Conservation (phyloP, 805 yeast genomes). For the Metschnikowia orientalis region DNA sequence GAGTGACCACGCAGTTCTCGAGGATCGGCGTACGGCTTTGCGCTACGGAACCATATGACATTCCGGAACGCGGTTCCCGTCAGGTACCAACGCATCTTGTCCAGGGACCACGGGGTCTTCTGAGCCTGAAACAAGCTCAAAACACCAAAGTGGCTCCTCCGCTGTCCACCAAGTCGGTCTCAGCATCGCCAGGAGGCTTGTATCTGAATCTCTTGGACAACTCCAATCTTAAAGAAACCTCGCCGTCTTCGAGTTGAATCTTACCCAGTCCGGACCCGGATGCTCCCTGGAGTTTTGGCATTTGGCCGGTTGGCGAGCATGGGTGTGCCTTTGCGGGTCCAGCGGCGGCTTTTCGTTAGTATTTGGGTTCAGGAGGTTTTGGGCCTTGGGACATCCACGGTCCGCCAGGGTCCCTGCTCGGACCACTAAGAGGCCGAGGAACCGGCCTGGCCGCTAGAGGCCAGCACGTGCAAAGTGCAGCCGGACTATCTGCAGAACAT, state of each 20-base stretch:
- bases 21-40: no score
- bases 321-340: conserved; percentile 28
- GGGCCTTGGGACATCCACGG: no score
- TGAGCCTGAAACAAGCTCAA: conserved; percentile 18
- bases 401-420: no score
- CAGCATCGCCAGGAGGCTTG: conserved; percentile 55
- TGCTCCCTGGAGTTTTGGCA: conserved; percentile 26
- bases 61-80: no score
- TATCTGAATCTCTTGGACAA: conserved; percentile 76
- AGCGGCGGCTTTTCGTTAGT: conserved; percentile 11
- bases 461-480: neutral
- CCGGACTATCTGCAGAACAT: conserved; percentile 7
- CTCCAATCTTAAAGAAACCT: conserved; percentile 51
- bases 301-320: conserved; percentile 40
- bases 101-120: no score
- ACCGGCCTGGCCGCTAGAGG: neutral
- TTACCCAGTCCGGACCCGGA: conserved; percentile 20
- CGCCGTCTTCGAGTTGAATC: conserved; percentile 39
- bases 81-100: neutral
- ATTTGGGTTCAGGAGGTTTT: neutral
- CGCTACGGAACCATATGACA: no score
- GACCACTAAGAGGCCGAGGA: no score
- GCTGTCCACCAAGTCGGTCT: conserved; percentile 68
- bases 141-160: conserved; percentile 76
- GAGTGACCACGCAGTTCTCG: no score